These are phyloP conservation scores for Calonectria pteridis DNA, from an alignment of 2,329 filamentous ascomycete species.

Conservation along the genomic window DNA sequence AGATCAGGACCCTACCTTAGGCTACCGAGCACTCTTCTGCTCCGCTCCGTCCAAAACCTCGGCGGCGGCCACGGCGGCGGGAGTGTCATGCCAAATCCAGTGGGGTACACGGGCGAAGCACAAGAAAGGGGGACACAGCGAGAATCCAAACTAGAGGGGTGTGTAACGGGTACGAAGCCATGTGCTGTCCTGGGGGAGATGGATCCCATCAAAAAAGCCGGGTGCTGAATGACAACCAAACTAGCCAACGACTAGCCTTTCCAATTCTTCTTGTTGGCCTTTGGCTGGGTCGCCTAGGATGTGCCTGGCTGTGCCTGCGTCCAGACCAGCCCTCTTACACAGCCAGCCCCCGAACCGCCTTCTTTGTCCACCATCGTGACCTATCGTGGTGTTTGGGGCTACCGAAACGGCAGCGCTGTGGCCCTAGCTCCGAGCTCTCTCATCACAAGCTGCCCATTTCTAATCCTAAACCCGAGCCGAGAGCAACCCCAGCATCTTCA, in stretches of 20 bases:
- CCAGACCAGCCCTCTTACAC: constrained; percentile 30
- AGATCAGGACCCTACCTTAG: constrained; percentile 23
- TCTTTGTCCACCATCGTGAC: constrained; percentile 16
- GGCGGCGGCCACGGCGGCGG: constrained; percentile 27
- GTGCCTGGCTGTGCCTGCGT: constrained; percentile 34
- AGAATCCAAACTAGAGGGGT: constrained; percentile 14
- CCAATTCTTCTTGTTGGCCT: constrained; percentile 10
- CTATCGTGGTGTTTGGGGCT: constrained; percentile 16
- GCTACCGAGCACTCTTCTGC: constrained; percentile 21
- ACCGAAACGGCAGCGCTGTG: constrained; percentile 12
- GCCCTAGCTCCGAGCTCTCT: constrained; percentile 7
- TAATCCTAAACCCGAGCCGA: not conserved
- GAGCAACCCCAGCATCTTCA: constrained; percentile 7
- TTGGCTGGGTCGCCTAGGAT: constrained; percentile 29
- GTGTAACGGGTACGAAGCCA: constrained; percentile 19
- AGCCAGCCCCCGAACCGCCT: constrained; percentile 8
- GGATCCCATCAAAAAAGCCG: constrained; percentile 1
- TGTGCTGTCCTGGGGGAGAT: constrained; percentile 19
- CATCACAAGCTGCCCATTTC: constrained; percentile 17
- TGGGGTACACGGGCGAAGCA: constrained; percentile 17
- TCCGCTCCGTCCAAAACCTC: constrained; percentile 20
- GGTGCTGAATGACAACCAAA: constrained; percentile 25
- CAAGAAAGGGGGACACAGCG: constrained; percentile 17
- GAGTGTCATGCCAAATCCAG: constrained; percentile 17
- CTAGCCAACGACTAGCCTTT: constrained; percentile 32